Base-by-base conservation (phyloP, 2,329 filamentous ascomycete genomes). In the Seiridium cupressi region DNA sequence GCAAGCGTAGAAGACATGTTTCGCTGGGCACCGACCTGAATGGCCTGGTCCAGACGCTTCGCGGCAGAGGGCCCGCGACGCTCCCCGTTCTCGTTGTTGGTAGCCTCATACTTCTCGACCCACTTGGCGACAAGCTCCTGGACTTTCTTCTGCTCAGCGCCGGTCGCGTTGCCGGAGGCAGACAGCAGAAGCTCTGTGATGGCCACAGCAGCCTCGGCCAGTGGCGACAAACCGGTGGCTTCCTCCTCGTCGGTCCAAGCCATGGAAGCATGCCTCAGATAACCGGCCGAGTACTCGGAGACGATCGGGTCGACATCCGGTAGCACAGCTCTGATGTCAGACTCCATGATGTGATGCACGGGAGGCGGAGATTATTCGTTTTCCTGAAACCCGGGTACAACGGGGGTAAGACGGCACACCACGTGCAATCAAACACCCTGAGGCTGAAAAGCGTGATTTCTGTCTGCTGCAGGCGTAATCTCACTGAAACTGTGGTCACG, bases 1-100 rank as follows among this genome's bases (percentile, higher is more conserved):
- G 93, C 94, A 66, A 99, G 79, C 3, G 95, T 99, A 5, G 95
- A 96, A 38, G 95, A 99, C 79, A 99, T 94, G 77, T 97, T 97
- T 65, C 92, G 86, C 78, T 97, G 92, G 34, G 93, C 89, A 74
- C 92, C 92, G 70, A 99, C 94, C 77, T 97, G 92, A 76, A 97
- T 92, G 62, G 93, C 91, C 76, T 98, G 93, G 70, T 98, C 95
- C 26, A 99, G 86, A 69, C 92, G 90, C 76, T 84, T 92, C 61
- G 94, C 91, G 6, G 87, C 85, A 26, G 92, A 90, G 8, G 91
- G 91, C 67, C 89, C 86, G 71, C 89, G 87, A 57, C 83, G 82
- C 74, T 92, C 86, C 54, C 87, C 83, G 62, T 87, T 90, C 78
- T 90, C 88, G 60, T 88, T 91, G 78, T 92, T 89, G 60, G 86